phyloP scores from a whole-genome alignment of 176 grass and related monocot genomes.

The Ensete ventricosum region DNA sequence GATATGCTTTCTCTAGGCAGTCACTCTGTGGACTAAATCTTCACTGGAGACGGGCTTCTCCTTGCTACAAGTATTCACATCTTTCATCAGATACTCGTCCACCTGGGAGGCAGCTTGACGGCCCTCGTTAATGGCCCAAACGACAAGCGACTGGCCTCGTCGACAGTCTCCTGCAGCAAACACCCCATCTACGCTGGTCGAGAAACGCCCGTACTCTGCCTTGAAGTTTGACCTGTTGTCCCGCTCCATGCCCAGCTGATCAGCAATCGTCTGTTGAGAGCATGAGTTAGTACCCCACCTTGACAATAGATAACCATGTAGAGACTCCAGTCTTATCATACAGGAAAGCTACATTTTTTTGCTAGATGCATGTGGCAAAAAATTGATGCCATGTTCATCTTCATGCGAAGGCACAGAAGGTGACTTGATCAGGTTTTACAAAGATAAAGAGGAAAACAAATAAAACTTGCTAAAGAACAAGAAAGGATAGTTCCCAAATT shows the following conservation, averaged over 20 bases:
- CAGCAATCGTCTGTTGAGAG: constrained; percentile 46
- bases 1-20: constrained; percentile 27
- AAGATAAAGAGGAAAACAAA: no score
- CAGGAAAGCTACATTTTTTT: no score
- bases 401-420: no score
- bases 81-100: constrained; percentile 61
- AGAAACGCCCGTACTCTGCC: constrained; percentile 77
- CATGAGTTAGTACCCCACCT: no score
- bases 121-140: constrained; percentile 98
- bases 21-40: constrained; percentile 49
- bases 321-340: no score
- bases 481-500: no score
- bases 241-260: constrained; percentile 62
- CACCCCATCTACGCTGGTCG: constrained; percentile 73
- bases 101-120: constrained; percentile 64
- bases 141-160: constrained; percentile 87
- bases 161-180: constrained; percentile 94
- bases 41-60: constrained; percentile 16
- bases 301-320: no score
- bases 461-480: no score
- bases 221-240: constrained; percentile 91
- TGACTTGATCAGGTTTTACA: no score
- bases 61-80: constrained; percentile 12
- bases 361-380: no score
- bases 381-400: no score